Percentiles rank a stretch among this genome's conserved stretches.
Evolutionary conservation across 2,329 filamentous ascomycete species (phyloP).

Genomic region (Xylariomycetidae sp.): DNA sequence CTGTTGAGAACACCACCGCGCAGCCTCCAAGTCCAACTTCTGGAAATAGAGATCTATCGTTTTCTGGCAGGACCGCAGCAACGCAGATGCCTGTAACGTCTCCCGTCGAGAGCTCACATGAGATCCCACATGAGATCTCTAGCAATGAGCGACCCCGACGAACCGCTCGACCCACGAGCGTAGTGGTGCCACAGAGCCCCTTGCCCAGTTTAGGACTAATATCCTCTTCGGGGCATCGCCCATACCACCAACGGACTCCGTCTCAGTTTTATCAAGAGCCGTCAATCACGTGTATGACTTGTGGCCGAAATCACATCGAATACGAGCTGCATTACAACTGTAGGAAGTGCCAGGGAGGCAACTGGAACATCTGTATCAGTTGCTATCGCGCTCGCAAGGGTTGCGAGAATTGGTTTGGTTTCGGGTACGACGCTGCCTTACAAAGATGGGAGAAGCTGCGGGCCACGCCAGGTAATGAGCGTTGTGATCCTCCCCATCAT

Average conservation of each 20-base stretch:
- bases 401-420: slow-evolving; percentile 85
- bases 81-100: slow-evolving; percentile 8
- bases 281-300: slow-evolving; percentile 67
- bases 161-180: slow-evolving; percentile 33
- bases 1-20: slow-evolving; percentile 22
- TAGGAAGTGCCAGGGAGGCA: slow-evolving; percentile 60
- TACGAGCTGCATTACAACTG: slow-evolving; percentile 87
- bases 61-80: slow-evolving; percentile 30
- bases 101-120: too few relatives aligned
- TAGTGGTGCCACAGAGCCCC: slow-evolving; percentile 31
- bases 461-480: slow-evolving; percentile 31
- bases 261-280: slow-evolving; percentile 63
- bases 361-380: slow-evolving; percentile 73
- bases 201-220: slow-evolving; percentile 26
- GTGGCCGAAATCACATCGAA: slow-evolving; percentile 68
- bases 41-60: slow-evolving; percentile 27
- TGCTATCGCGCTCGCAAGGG: slow-evolving; percentile 77
- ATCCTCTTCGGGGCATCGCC: slow-evolving; percentile 21
- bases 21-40: slow-evolving; percentile 22
- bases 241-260: slow-evolving; percentile 35
- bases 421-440: slow-evolving; percentile 70
- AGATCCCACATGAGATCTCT: too few relatives aligned
- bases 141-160: slow-evolving; percentile 16
- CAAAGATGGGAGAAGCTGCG: slow-evolving; percentile 57
- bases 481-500: slow-evolving; percentile 52